Conservation (phyloP, 1,284 basidiomycete genomes). For the Sanghuangporus weigelae region DNA sequence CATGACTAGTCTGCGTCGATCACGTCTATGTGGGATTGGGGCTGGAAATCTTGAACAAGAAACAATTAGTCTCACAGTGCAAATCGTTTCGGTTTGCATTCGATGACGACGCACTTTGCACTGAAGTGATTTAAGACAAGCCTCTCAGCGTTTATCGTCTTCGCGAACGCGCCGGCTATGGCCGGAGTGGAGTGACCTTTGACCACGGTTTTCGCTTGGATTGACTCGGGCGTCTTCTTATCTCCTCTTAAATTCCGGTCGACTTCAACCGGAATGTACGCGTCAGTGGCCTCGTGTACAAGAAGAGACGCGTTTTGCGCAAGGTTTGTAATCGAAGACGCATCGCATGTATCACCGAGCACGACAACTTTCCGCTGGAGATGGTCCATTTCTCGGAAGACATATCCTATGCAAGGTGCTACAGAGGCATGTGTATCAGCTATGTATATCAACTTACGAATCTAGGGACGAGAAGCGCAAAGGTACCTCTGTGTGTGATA, state of each 20-base stretch:
- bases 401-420: slow-evolving; percentile 84
- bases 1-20: slow-evolving; percentile 42
- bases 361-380: slow-evolving; percentile 46
- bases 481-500: slow-evolving; percentile 73
- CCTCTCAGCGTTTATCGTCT: slow-evolving; percentile 52
- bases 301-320: slow-evolving; percentile 44
- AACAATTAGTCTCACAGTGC: slow-evolving; percentile 18
- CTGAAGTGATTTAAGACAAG: slow-evolving; percentile 85
- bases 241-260: slow-evolving; percentile 34
- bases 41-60: slow-evolving; percentile 28
- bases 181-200: slow-evolving; percentile 81
- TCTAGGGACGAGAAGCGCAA: not conserved
- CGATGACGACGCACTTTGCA: slow-evolving; percentile 45
- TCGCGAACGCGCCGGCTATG: slow-evolving; percentile 81
- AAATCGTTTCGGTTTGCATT: not conserved
- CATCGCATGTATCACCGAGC: slow-evolving; percentile 64
- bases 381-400: slow-evolving; percentile 49
- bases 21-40: slow-evolving; percentile 30
- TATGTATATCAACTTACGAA: not conserved
- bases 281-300: slow-evolving; percentile 85
- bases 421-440: slow-evolving; percentile 11
- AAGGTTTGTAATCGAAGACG: slow-evolving; percentile 51
- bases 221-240: slow-evolving; percentile 41
- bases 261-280: slow-evolving; percentile 56
- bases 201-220: slow-evolving; percentile 50